Evolutionary conservation across 192 early-diverging fungal species (phyloP).

Genomic region (Gonapodya prolifera): DNA sequence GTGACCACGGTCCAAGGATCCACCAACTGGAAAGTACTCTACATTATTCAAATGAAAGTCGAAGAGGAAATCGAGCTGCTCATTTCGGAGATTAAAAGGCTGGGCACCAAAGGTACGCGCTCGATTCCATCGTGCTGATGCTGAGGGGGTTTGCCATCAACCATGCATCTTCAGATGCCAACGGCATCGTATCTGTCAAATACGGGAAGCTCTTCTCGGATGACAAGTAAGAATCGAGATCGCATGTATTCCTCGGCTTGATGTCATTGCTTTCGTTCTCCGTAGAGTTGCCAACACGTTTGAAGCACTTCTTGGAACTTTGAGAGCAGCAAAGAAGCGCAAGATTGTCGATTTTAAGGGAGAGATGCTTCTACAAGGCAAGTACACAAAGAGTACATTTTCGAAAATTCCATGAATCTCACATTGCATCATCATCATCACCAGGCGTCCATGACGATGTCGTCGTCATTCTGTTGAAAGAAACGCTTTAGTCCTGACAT

Average conservation of each 20-base stretch:
- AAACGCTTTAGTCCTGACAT: constrained; percentile 1
- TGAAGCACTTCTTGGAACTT: constrained; percentile 35
- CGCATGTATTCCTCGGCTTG: not conserved
- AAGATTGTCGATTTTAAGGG: constrained; percentile 23
- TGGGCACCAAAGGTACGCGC: constrained; percentile 15
- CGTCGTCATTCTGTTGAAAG: constrained; percentile 20
- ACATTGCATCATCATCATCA: not conserved
- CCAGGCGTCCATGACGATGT: constrained; percentile 23
- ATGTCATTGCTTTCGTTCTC: not conserved
- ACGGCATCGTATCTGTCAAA: constrained; percentile 20
- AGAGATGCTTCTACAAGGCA: constrained; percentile 19
- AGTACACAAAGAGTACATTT: not conserved
- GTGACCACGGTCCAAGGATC: too few relatives aligned
- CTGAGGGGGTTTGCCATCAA: not conserved
- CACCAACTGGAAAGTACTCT: too few relatives aligned
- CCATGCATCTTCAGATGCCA: not conserved
- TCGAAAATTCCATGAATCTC: not conserved
- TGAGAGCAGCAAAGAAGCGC: constrained; percentile 40
- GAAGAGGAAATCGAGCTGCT: constrained; percentile 27
- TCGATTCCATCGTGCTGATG: not conserved
- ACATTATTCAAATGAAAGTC: too few relatives aligned
- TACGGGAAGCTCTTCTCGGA: constrained; percentile 35
- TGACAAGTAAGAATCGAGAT: constrained; percentile 18
- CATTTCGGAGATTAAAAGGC: constrained; percentile 23
- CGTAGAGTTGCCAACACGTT: constrained; percentile 22